Evolutionary conservation across 2,329 filamentous ascomycete genomes (phyloP), one percentile per base, ranked within the genome.

Genomic region (Lithohypha guttulata): DNA sequence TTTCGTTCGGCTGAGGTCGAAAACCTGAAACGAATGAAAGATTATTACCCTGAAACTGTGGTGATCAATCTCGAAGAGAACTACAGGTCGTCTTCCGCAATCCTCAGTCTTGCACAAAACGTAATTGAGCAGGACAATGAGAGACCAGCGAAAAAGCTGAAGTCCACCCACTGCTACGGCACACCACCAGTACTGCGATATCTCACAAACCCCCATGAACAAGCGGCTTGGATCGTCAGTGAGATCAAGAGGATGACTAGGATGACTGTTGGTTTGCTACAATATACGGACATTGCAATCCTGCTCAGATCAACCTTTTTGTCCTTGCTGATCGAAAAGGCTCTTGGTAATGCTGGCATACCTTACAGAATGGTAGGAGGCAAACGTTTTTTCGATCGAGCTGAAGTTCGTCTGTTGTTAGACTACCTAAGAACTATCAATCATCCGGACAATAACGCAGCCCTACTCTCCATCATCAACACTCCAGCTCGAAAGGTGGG

Each of bases 301-400:
- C 65, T 98, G 10, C 68, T 98, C n/a, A 75, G 89, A 15, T 91
- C 86, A 2, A 83, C 86, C 1, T 69, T 77, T 1, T 66, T 95
- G 6, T 95, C 89, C 0, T 71, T 87, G 15, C 76, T 84, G n/a
- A 81, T 96, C 26, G 89, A 98, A 61, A 73, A 78, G 15, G 80
- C 81, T 2, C 66, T 96, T 27, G 84, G 81, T 10, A 84, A 81
- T 52, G 75, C 77, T 8, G 85, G 86, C 1, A 77, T 96, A 27
- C 73, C 86, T 1, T 98, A 96, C 59, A 78, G 78, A 34, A 95
- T 96, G 87, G 79, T 96, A 36, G 89, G 81, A 52, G 89, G 91
- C 2, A 75, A 77, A 46, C 82, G 84, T 42, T 98, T 98, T 57
- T 96, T 93, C 53, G 91, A 98, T 50, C 77, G 91, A 36, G 73